Evolutionary conservation across 2,329 filamentous ascomycete genomes (phyloP).

Genomic region (Paecilomyces fulvus): DNA sequence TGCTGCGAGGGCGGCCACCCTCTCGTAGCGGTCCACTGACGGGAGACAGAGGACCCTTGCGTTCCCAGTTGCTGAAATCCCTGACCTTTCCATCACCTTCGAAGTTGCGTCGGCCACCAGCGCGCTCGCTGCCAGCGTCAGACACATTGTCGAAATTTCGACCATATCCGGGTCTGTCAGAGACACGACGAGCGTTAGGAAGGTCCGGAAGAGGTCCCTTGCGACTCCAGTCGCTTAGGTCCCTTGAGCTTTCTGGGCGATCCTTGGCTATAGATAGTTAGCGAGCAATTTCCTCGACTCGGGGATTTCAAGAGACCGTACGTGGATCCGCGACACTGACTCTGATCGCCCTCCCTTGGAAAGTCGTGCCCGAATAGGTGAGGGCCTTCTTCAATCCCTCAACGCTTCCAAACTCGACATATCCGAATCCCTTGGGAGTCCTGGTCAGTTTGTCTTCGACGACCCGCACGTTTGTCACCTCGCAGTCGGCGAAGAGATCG

Average conservation of each 20-base stretch:
- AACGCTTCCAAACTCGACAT: slow-evolving; percentile 82
- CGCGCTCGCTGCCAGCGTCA: slow-evolving; percentile 55
- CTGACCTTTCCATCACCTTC: slow-evolving; percentile 66
- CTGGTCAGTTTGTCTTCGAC: slow-evolving; percentile 92
- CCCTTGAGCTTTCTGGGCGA: slow-evolving; percentile 62
- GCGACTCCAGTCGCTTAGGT: slow-evolving; percentile 84
- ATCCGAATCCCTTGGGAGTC: slow-evolving; percentile 96
- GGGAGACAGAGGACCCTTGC: slow-evolving; percentile 82
- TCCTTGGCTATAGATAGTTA: slow-evolving; percentile 66
- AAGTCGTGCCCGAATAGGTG: slow-evolving; percentile 67
- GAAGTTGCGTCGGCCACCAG: slow-evolving; percentile 57
- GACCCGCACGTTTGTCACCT: slow-evolving; percentile 84
- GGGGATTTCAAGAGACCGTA: slow-evolving; percentile 46
- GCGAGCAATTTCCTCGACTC: neutral
- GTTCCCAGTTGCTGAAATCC: slow-evolving; percentile 87
- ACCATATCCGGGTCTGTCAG: slow-evolving; percentile 48
- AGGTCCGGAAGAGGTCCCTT: slow-evolving; percentile 79
- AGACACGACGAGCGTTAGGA: slow-evolving; percentile 48
- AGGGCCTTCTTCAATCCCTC: slow-evolving; percentile 91
- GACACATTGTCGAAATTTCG: slow-evolving; percentile 48
- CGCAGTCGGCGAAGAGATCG: slow-evolving; percentile 77
- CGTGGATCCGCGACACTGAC: slow-evolving; percentile 96
- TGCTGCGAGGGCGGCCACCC: slow-evolving; percentile 50
- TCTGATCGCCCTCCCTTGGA: slow-evolving; percentile 82
- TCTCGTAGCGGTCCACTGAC: slow-evolving; percentile 46